Evolutionary conservation across 169 alveolate genomes (phyloP), one percentile per base, ranked within the genome.

Genomic region (Babesia microti): DNA sequence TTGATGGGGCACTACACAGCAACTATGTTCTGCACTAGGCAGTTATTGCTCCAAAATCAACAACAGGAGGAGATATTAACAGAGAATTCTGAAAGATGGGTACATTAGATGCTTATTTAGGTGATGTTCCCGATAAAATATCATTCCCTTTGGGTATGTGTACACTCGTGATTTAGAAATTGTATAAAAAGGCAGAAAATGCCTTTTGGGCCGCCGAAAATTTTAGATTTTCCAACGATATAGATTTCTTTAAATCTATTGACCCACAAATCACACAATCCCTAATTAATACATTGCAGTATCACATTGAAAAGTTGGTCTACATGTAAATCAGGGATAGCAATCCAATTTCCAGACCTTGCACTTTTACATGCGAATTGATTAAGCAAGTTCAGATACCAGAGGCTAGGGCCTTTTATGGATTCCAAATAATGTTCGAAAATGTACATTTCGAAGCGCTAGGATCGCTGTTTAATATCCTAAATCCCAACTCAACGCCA

Each of bases 401-500:
- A 9, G 97, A 91, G 53, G 93, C 92, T 7, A 59, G 96, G 52
- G 91, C 92, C 36, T 91, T 85, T 74, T 91, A 88, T 65, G 95
- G 96, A 27, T 91, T 91, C 78, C 87, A 88, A 40, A 73, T 89
- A 58, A 81, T 91, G 39, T 86, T 86, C 91, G 97, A 91, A 69
- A 91, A 91, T 75, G 81, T 91, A 15, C 95, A 91, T 68, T 74
- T 85, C 41, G 97, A 91, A 54, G 76, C 70, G 11, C 60, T 67
- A 35, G 83, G 79, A 37, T 54, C 68, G 63, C 87, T 70, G 59
- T 65, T 66, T 36, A 54, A 41, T 44, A 27, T 60, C 4, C 28
- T 68, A 18, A 44, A 56, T 2, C 66, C 61, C 9, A 46, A 51
- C 23, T 6, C 49, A 4, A 69, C 53, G 4, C 33, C 12, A 11